Evolutionary conservation across 2,329 filamentous ascomycete genomes (phyloP), one percentile per base, ranked within the genome.

Genomic region (Beauveria sp.): DNA sequence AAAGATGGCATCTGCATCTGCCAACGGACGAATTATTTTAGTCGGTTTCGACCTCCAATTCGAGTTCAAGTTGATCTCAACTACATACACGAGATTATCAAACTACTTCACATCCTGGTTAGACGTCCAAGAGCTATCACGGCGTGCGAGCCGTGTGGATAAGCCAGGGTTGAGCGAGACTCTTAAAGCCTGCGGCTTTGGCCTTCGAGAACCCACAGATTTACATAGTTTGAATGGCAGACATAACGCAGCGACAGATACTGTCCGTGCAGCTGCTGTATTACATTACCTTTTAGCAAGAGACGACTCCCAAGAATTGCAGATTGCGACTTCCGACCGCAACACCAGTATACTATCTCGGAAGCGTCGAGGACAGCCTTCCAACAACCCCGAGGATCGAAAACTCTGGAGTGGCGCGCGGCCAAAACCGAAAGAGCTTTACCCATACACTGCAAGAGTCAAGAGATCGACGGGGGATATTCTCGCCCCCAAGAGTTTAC

Each of bases 101-200:
- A 16, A 42, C 2, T 58, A 58, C n/a, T 58, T 58, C 5, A 58
- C 43, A 6, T 60, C 57, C 18, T 60, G 57, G 49, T 24, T 60
- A n/a, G 57, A 60, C 24, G 5, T 60, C 22, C 57, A 60, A 8
- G 57, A 60, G 42, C 26, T 60, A 3, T 38, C 57, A 5, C 20
- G 47, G 10, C 38, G 30, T 38, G 46, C 40, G 3, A 60, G 47
- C 57, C 4, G 20, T 5, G 18, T 53, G 3, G 24, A 52, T 7
- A 34, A 46, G 22, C 57, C 57, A 3, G 57, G 57, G 1, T 38
- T 60, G 26, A 60, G 47, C 26, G 49, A 53, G 47, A 60, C 47
- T 7, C 24, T 60, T 1, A 53, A n/a, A 45, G 47, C 57, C 5
- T 60, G 57, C 20, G 57, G 57, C 0, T 52, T 45, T 20, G 57